phyloP scores from a whole-genome alignment of 2,329 filamentous ascomycete genomes.

The Cercospora janseana region DNA sequence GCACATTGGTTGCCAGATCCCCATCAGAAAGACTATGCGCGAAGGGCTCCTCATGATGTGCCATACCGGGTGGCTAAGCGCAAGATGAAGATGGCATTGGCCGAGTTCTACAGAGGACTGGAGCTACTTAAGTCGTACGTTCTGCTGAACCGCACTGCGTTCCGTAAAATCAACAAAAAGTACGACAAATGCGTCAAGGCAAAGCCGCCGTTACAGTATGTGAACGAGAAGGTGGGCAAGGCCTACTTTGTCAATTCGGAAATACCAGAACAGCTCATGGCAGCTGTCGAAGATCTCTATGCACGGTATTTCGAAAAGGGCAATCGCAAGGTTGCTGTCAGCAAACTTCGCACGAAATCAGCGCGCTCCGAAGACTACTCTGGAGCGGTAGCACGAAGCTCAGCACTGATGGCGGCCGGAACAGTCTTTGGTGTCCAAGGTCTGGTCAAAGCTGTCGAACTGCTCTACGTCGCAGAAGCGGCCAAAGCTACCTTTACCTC shows the following conservation, averaged over 20 bases:
- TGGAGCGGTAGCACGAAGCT: conserved; percentile 59
- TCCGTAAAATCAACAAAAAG: conserved; percentile 98
- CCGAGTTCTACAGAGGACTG: conserved; percentile 89
- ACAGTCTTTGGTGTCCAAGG: conserved; percentile 46
- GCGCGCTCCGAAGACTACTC: conserved; percentile 59
- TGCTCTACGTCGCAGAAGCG: conserved; percentile 12
- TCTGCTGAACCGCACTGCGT: conserved; percentile 84
- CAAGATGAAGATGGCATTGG: conserved; percentile 84
- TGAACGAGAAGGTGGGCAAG: conserved; percentile 87
- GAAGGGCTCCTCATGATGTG: conserved; percentile 53
- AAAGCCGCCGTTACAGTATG: conserved; percentile 73
- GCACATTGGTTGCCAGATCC: conserved; percentile 27
- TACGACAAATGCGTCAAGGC: conserved; percentile 89
- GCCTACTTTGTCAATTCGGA: conserved; percentile 91
- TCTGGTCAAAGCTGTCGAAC: conserved; percentile 40
- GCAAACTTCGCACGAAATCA: conserved; percentile 75
- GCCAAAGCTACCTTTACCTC: conserved; percentile 30
- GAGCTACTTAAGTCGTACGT: conserved; percentile 92
- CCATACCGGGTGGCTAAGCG: conserved; percentile 84
- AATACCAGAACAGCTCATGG: conserved; percentile 74
- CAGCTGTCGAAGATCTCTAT: conserved; percentile 84
- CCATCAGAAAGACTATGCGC: conserved; percentile 46
- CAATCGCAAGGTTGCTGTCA: conserved; percentile 85
- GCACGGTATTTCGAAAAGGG: conserved; percentile 91
- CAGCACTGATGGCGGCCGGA: conserved; percentile 46